Evolutionary conservation across 805 yeast genomes (phyloP), one percentile per base, ranked within the genome.

Genomic region (Metschnikowia kofuensis): DNA sequence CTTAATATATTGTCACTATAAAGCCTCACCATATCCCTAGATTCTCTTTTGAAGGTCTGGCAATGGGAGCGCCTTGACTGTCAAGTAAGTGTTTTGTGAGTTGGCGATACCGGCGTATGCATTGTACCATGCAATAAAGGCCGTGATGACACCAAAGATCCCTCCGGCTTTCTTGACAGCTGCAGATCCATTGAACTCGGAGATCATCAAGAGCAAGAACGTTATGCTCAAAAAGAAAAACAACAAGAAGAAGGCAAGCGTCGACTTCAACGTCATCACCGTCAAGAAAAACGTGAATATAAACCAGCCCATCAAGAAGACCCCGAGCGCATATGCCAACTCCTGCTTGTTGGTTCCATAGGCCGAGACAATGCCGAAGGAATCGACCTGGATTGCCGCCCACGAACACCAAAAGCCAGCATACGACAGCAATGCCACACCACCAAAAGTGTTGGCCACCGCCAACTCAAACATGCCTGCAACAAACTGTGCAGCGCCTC

Each of bases 371-470:
- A 72, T 72, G 31, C 75, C 76, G 53, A 72, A 73, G 30, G 66
- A 55, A 16, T 62, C 63, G 31, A 66, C 68, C 28, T 66, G 64
- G 44, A 85, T 78, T 31, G 86, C 86, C 51, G 84, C 90, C 73
- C 81, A 85, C 28, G 84, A 72, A 72, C 83, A 79, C 92, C 92
- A 85, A 64, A 85, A 85, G 3, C 89, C 91, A 50, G 88, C 92
- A 49, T 74, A 79, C 5, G 82, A 77, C 7, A 77, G 66, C 47
- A 80, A 69, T 1, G 83, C 83, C 50, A 85, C 76, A 56, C 84
- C 87, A 67, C 89, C 89, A 69, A 84, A 85, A 21, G 89, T 84
- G 67, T 84, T 85, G 58, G 86, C 90, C 37, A 80, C 74, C n/a
- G 84, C 82, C 67, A 85, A 76, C 66, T 87, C 89, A 78, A 87